Evolutionary conservation across 768 basidiomycete species (phyloP).

Genomic region (Pleurotus sapidus): DNA sequence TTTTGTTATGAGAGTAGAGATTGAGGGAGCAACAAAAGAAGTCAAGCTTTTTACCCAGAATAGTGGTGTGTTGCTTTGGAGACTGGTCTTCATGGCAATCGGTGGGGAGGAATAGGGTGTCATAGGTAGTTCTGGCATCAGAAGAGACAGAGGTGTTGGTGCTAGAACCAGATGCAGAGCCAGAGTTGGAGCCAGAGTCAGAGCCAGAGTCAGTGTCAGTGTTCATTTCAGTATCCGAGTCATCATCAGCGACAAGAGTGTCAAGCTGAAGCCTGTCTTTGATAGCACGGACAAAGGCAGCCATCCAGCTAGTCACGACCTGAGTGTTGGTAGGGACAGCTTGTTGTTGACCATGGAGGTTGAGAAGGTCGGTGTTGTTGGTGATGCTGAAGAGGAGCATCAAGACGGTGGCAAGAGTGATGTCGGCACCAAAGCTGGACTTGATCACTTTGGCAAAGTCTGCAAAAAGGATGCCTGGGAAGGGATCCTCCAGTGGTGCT

Average conservation of each 20-base stretch:
- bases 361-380: conserved; percentile 4
- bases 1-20: no score
- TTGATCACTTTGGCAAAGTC: background rate
- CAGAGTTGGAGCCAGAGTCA: background rate
- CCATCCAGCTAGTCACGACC: background rate
- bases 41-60: no score
- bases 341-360: background rate
- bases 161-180: background rate
- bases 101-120: background rate
- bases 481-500: background rate
- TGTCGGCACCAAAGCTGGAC: background rate
- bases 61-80: no score
- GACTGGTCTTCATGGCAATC: no score
- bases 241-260: background rate
- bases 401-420: conserved; percentile 3
- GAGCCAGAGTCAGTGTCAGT: background rate
- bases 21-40: no score
- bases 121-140: background rate
- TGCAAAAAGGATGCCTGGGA: conserved; percentile 4
- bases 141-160: background rate
- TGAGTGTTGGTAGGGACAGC: background rate
- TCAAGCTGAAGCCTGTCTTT: background rate
- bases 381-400: conserved; percentile 1
- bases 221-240: background rate
- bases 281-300: background rate